Evolutionary conservation across 2,329 filamentous ascomycete species (phyloP).

Genomic region (Aspergillus clavatus): DNA sequence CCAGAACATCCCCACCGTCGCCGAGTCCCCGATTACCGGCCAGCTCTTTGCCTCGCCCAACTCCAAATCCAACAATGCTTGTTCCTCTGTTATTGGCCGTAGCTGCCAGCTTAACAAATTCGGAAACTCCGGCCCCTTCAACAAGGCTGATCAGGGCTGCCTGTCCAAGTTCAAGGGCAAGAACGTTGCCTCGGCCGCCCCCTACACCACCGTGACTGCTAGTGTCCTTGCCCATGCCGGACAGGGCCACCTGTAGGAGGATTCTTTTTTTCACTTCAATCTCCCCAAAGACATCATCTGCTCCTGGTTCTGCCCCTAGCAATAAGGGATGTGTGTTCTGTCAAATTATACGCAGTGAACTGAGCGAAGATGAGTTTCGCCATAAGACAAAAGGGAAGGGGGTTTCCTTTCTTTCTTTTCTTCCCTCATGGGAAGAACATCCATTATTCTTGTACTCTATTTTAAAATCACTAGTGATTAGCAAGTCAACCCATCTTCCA

Average conservation of each 20-base stretch:
- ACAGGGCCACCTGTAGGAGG: constrained; percentile 40
- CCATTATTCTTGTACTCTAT: too few species aligned
- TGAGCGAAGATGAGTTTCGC: too few species aligned
- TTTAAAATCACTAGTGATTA: too few species aligned
- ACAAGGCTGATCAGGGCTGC: constrained; percentile 43
- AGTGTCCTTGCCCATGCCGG: constrained; percentile 41
- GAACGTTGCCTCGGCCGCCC: constrained; percentile 47
- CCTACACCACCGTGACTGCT: constrained; percentile 32
- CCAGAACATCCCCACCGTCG: constrained; percentile 47
- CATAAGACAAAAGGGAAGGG: neutral
- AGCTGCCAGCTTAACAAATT: constrained; percentile 49
- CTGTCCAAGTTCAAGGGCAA: constrained; percentile 49
- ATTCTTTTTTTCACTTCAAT: too few species aligned
- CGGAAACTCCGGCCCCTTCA: constrained; percentile 29
- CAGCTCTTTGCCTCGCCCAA: constrained; percentile 35
- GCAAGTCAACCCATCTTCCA: too few species aligned
- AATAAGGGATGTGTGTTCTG: too few species aligned
- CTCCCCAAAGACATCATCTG: too few species aligned
- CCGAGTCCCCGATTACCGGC: constrained; percentile 36
- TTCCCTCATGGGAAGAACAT: too few species aligned
- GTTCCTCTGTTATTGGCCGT: constrained; percentile 45
- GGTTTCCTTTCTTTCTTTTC: too few species aligned
- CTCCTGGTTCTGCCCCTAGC: too few species aligned
- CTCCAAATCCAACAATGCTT: constrained; percentile 36
- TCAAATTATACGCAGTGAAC: too few species aligned